phyloP scores from a whole-genome alignment of 768 basidiomycete genomes.

The Lanmaoa pseudosensibilis region DNA sequence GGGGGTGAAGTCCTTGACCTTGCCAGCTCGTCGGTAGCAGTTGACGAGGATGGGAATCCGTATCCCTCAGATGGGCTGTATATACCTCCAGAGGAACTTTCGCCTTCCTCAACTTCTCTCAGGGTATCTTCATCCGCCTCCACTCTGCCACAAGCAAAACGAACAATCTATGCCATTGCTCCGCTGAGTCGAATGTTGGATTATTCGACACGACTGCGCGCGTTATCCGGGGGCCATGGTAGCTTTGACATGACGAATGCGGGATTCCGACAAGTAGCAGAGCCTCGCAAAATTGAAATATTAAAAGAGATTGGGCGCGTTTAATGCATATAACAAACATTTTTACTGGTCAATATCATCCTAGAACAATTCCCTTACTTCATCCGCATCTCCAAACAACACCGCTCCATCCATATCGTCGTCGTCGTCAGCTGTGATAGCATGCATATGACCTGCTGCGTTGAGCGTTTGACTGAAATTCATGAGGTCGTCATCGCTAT shows the following conservation, averaged over 20 bases:
- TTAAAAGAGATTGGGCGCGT: constrained; percentile 76
- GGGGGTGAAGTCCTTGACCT: constrained; percentile 79
- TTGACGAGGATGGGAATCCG: constrained; percentile 39
- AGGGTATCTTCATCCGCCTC: constrained; percentile 28
- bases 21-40: constrained; percentile 36
- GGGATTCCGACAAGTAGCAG: constrained; percentile 72
- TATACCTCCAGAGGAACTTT: constrained; percentile 71
- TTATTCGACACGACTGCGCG: constrained; percentile 74
- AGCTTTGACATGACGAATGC: constrained; percentile 74
- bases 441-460: constrained; percentile 52
- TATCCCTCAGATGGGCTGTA: constrained; percentile 68
- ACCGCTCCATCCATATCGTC: constrained; percentile 73
- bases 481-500: constrained; percentile 59
- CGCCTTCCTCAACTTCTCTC: constrained; percentile 58
- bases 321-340: constrained; percentile 31
- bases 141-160: constrained; percentile 45
- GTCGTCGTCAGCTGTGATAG: constrained; percentile 67
- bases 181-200: constrained; percentile 83
- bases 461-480: constrained; percentile 73
- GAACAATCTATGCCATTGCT: constrained; percentile 69
- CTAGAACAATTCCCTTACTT: constrained; percentile 57
- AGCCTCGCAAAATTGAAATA: constrained; percentile 66
- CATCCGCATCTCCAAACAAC: constrained; percentile 83
- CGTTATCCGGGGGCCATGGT: constrained; percentile 81
- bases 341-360: constrained; percentile 10